Base-by-base conservation (phyloP, 805 yeast genomes). In the Starmerella potacharoeniae region DNA sequence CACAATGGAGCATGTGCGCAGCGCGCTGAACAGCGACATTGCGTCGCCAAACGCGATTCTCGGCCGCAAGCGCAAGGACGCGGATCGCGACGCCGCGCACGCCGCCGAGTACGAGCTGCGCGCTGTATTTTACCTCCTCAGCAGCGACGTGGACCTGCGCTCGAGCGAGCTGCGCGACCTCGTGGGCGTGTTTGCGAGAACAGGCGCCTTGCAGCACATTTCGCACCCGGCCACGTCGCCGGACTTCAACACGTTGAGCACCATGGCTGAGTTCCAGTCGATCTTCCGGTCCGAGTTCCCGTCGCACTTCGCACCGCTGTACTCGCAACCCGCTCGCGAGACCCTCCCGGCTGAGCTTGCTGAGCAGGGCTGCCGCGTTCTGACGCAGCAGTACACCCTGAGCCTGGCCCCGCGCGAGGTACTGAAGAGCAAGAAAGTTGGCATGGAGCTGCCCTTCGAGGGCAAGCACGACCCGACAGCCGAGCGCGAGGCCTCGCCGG, bases 81-180 rank as follows among this genome's bases (percentile, higher is more conserved):
- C 45, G 13, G 46, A 62, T 11, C 51, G 51, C 14, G 43, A 37
- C 8, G 17, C 37, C n/a, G n/a, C 30, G 14, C 22, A n/a, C 14
- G 2, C 35, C 4, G n/a, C n/a, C 7, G 47, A 53, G 28, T 9
- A 58, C 60, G 29, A 60, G 76, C 22, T 77, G 80, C 1, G 52
- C 14, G 66, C 77, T 1, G 84, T 89, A 1, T 89, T 86, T 66
- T 95, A 87, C 68, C 78, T 87, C 55, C 69, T 93, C 31, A 93
- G 85, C n/a, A 78, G 75, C 6, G 77, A 75, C 1, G 72, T 86
- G 1, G 78, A 80, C 49, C 73, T 78, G 0, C 5, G 31, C 2
- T 22, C 56, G 31, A 58, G 58, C 1, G 52, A 43, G 3, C 47
- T 62, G 5, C 41, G 40, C 5, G 35, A 33, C 14, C 56, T 64